Evolutionary conservation across 306 rosid genomes (phyloP).

Genomic region (Cicer chorassanicum): DNA sequence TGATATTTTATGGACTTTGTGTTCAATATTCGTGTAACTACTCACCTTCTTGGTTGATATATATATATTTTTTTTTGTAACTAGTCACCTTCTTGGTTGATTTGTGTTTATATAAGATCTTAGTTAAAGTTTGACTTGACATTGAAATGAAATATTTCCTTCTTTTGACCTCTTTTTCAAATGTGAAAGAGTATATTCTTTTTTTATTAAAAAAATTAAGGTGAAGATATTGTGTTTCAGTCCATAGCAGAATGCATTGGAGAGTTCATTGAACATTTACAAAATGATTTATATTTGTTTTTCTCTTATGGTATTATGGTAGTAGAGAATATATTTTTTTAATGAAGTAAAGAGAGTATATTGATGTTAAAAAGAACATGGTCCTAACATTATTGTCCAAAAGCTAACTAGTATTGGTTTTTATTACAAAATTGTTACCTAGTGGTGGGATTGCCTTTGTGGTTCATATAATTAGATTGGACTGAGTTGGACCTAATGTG

Average conservation of each 20-base stretch:
- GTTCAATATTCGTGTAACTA: conserved; percentile 6
- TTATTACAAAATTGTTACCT: not conserved
- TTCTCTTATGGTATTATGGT: too few relatives aligned
- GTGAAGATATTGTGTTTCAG: too few relatives aligned
- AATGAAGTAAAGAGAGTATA: not conserved
- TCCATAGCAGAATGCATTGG: too few relatives aligned
- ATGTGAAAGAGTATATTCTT: not conserved
- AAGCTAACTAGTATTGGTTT: not conserved
- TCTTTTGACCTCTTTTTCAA: not conserved
- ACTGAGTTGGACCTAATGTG: not conserved
- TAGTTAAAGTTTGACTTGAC: not conserved
- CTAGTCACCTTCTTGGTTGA: conserved; percentile 8
- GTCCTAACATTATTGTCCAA: not conserved
- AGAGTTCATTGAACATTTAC: too few relatives aligned
- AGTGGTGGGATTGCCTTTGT: not conserved
- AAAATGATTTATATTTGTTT: too few relatives aligned
- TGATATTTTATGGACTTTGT: conserved; percentile 13
- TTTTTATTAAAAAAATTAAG: too few relatives aligned
- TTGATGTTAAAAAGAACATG: not conserved
- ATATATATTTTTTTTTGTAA: not conserved
- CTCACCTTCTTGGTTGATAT: not conserved
- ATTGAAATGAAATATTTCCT: not conserved
- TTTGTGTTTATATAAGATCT: not conserved
- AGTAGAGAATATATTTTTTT: too few relatives aligned
- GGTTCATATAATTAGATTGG: conserved; percentile 1